Percentiles rank a stretch among this genome's conserved stretches.
Evolutionary conservation across 108 stramenopile genomes (phyloP).

Genomic region (Cyclotella sp.): DNA sequence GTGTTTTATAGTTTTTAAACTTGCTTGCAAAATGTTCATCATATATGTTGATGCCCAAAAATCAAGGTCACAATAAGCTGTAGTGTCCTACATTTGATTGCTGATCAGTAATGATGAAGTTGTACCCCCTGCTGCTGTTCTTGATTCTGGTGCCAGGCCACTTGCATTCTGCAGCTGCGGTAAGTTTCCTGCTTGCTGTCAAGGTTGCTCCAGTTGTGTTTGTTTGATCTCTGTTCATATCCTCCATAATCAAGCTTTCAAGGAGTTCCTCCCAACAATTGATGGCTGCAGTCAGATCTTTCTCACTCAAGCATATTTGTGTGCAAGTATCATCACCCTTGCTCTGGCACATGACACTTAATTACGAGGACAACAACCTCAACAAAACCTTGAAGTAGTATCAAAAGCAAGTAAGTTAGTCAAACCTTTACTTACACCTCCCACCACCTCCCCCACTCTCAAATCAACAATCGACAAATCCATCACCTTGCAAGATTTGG

Average conservation of each 20-base stretch:
- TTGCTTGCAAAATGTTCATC: too few relatives aligned
- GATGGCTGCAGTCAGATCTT: conserved; percentile 2
- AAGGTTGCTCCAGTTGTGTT: too few relatives aligned
- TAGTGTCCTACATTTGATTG: too few relatives aligned
- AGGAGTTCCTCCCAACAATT: too few relatives aligned
- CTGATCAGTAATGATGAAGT: not conserved
- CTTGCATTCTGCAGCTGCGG: not conserved
- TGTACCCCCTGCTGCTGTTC: not conserved
- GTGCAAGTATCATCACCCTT: conserved; percentile 18
- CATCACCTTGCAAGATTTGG: not conserved
- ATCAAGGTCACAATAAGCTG: too few relatives aligned
- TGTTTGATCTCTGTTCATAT: too few relatives aligned
- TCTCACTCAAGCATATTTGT: conserved; percentile 5
- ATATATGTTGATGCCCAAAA: too few relatives aligned
- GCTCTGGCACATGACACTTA: not conserved
- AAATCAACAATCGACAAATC: conserved; percentile 9
- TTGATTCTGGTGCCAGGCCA: not conserved
- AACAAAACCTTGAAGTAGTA: not conserved
- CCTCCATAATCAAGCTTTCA: too few relatives aligned
- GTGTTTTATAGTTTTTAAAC: too few relatives aligned
- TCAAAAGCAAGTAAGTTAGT: not conserved
- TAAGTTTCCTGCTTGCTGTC: conserved; percentile 1
- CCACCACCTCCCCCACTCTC: not conserved
- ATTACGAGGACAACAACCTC: not conserved
- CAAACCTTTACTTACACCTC: not conserved